These are phyloP conservation scores for Calonectria multiphialidica DNA, from an alignment of 2,329 filamentous ascomycete genomes.

Conservation along the genomic window DNA sequence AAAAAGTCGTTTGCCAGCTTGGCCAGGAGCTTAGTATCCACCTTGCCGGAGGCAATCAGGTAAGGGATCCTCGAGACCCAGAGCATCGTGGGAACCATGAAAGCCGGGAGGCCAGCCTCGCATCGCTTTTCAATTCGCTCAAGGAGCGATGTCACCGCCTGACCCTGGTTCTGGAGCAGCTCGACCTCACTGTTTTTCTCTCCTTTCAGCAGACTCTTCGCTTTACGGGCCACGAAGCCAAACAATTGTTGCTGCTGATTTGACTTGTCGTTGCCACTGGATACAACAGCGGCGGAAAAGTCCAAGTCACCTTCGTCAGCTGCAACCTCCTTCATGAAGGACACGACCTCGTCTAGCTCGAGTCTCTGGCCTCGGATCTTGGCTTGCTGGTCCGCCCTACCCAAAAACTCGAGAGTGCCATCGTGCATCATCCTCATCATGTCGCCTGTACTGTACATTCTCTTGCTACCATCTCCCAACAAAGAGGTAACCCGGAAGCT, in stretches of 20 bases:
- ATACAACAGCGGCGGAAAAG: not conserved
- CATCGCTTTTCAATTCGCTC: not conserved
- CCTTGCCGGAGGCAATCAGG: not conserved
- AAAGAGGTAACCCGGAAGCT: not conserved
- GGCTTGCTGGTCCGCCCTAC: not conserved
- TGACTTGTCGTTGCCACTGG: not conserved
- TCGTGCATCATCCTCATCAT: slow-evolving; percentile 7
- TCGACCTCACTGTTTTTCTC: not conserved
- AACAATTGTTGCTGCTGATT: not conserved
- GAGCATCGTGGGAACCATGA: not conserved
- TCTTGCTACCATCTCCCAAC: not conserved
- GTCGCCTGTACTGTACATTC: not conserved
- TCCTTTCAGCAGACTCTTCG: not conserved
- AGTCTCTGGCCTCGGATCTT: not conserved
- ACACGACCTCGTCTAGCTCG: not conserved
- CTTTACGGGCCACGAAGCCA: not conserved
- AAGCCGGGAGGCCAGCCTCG: not conserved
- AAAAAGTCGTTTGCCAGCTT: not conserved
- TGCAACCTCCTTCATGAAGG: not conserved
- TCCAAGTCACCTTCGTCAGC: not conserved
- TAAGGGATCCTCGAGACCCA: not conserved
- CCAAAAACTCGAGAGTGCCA: not conserved
- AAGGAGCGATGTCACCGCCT: not conserved
- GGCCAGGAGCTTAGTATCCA: not conserved
- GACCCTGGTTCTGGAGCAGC: not conserved